These are phyloP conservation scores for Trichaptum fuscoviolaceum DNA, from an alignment of 768 basidiomycete genomes.

Conservation along the genomic window DNA sequence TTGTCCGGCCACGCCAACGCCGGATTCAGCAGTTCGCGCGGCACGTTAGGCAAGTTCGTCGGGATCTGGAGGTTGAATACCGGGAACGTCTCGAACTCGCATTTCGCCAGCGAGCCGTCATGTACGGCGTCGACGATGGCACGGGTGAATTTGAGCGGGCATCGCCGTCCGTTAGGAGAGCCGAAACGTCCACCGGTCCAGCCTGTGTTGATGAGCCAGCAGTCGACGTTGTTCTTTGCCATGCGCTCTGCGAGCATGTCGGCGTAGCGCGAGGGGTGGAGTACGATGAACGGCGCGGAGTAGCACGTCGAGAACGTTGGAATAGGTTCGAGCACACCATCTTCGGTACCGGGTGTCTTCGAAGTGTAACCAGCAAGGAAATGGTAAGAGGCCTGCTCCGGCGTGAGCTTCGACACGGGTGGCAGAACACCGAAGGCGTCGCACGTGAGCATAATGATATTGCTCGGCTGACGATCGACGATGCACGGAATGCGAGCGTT, in stretches of 20 bases:
- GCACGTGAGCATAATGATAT: constrained; percentile 96
- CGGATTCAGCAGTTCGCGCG: constrained; percentile 88
- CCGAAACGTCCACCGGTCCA: constrained; percentile 96
- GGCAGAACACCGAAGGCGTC: constrained; percentile 98
- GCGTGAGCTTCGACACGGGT: constrained; percentile 86
- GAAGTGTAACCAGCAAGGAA: constrained; percentile 97
- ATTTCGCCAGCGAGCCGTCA: constrained; percentile 82
- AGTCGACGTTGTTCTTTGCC: constrained; percentile 81
- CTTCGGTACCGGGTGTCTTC: constrained; percentile 99
- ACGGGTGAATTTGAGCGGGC: constrained; percentile 93
- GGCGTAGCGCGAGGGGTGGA: constrained; percentile 94
- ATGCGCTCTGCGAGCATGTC: constrained; percentile 96
- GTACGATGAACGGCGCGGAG: constrained; percentile 98
- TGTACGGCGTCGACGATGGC: constrained; percentile 97
- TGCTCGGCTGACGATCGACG: constrained; percentile 82
- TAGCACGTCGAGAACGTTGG: constrained; percentile 99
- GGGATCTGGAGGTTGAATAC: constrained; percentile 86
- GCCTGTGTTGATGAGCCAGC: constrained; percentile 99
- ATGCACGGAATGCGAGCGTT: constrained; percentile 93
- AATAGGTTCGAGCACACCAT: constrained; percentile 95
- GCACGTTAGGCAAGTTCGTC: constrained; percentile 77
- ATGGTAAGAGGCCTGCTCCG: constrained; percentile 96
- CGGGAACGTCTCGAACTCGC: constrained; percentile 80
- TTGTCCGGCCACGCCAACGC: constrained; percentile 81
- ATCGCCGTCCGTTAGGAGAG: constrained; percentile 68